Evolutionary conservation across 306 rosid species (phyloP), one percentile per base, ranked within the genome.

Genomic region (Senna tora): DNA sequence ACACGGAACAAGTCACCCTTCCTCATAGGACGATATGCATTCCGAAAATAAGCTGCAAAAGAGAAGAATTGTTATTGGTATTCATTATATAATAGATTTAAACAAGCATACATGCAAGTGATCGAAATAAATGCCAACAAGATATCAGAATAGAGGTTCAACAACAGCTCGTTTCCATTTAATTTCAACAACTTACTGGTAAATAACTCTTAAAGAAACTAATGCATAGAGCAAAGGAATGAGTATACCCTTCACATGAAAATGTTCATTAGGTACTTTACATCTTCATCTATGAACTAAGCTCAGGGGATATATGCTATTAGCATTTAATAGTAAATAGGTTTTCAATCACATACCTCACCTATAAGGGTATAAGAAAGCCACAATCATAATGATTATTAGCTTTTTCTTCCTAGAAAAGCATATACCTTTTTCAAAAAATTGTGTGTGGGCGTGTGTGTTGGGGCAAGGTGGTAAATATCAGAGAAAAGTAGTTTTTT

Each of bases 1-100:
- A 88, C 89, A 57, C 86, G 94, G 77, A 88, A 88, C 43, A 86
- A 65, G 45, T 88, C 91, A 41, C 89, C 91, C 77, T 88, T 88
- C 69, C 91, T 84, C 78, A 84, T 79, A 0, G 94, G 94, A 17
- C 91, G 91, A 66, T 86, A 88, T 45, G 91, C 86, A 83, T 88
- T 87, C 67, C 86, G 55, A 80, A 88, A 88, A 78, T 88, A 88
- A 55, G 94, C 93, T 88, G 86, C 65, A 72, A 65, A 57, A 50
- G 39, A 19, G 69, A 22, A 51, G 21, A 3, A 58, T 9, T 45
- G 39, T 25, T 55, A 6, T 66, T 14, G 61, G 75, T 5, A 76
- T 52, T 55, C 50, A 70, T 25, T 72, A 36, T 2, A n/a, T 15
- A 39, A 19, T 0, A 16, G 13, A 64, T 73, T 13, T 5, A 3